Conservation (phyloP, 768 basidiomycete genomes). For the Lentinula sp. region DNA sequence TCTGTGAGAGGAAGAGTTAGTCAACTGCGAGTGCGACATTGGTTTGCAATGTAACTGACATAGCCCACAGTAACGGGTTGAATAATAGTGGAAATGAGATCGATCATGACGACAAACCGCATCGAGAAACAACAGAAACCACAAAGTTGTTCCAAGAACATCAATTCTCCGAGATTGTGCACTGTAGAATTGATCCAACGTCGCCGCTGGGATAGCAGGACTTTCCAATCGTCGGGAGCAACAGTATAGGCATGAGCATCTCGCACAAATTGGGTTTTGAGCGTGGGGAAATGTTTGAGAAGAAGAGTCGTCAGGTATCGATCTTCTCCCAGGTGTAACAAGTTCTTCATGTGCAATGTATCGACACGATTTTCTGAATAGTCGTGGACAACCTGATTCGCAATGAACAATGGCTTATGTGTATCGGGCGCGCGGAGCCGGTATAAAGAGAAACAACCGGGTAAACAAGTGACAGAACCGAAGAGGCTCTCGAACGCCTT, state of each 20-base stretch:
- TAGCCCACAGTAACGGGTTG: constrained; percentile 87
- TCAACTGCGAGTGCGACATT: not conserved
- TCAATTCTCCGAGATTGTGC: constrained; percentile 90
- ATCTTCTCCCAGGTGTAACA: constrained; percentile 97
- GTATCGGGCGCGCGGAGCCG: constrained; percentile 92
- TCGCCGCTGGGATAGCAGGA: constrained; percentile 91
- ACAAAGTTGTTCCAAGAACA: constrained; percentile 87
- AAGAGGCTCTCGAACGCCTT: constrained; percentile 97
- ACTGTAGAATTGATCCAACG: constrained; percentile 99
- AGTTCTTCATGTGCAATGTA: constrained; percentile 97
- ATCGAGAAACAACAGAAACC: constrained; percentile 99
- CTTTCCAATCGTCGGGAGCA: constrained; percentile 93
- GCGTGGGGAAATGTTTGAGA: constrained; percentile 89
- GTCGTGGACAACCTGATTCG: constrained; percentile 84
- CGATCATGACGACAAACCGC: constrained; percentile 97
- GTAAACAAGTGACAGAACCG: constrained; percentile 96
- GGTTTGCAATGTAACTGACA: constrained; percentile 41
- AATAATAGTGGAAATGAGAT: constrained; percentile 81
- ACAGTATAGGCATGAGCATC: constrained; percentile 94
- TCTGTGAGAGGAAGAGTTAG: constrained; percentile 36
- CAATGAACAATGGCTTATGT: constrained; percentile 90
- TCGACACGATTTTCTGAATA: constrained; percentile 97
- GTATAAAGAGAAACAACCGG: constrained; percentile 98
- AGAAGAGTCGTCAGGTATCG: constrained; percentile 95
- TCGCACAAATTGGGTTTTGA: constrained; percentile 93